These are phyloP conservation scores for Paxillus ammoniavirescens DNA, from an alignment of 768 basidiomycete genomes.

Conservation along the genomic window DNA sequence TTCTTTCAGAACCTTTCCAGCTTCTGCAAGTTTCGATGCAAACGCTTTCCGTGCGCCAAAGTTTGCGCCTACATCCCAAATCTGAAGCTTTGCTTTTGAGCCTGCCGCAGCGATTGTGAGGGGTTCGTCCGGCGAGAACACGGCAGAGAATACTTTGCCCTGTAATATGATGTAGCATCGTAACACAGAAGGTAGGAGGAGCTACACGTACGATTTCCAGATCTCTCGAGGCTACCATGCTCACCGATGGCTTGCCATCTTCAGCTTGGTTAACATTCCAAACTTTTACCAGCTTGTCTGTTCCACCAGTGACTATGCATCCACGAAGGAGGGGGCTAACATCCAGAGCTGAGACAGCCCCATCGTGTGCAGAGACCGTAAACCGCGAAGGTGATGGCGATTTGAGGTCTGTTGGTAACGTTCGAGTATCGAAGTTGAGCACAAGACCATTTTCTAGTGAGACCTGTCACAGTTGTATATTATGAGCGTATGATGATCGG, in stretches of 20 bases:
- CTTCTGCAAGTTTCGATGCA: constrained; percentile 68
- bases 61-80: constrained; percentile 94
- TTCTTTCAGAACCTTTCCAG: constrained; percentile 67
- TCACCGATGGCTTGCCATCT: constrained; percentile 69
- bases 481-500: background rate
- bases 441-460: constrained; percentile 94
- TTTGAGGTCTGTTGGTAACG: constrained; percentile 68
- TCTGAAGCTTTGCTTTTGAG: constrained; percentile 88
- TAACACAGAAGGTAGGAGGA: background rate
- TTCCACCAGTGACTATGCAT: constrained; percentile 90
- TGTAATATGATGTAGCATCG: constrained; percentile 29
- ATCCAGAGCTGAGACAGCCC: constrained; percentile 84
- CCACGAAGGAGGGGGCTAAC: constrained; percentile 88
- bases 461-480: constrained; percentile 50
- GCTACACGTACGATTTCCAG: constrained; percentile 74
- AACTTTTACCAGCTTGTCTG: constrained; percentile 92
- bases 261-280: constrained; percentile 84
- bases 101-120: constrained; percentile 93
- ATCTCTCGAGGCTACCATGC: constrained; percentile 83
- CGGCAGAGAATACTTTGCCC: constrained; percentile 95
- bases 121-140: constrained; percentile 93
- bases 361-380: constrained; percentile 92
- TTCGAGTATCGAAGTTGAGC: constrained; percentile 87
- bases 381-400: constrained; percentile 71
- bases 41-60: constrained; percentile 82